phyloP scores from a whole-genome alignment of 768 basidiomycete species.

The Termitomyces sp. region DNA sequence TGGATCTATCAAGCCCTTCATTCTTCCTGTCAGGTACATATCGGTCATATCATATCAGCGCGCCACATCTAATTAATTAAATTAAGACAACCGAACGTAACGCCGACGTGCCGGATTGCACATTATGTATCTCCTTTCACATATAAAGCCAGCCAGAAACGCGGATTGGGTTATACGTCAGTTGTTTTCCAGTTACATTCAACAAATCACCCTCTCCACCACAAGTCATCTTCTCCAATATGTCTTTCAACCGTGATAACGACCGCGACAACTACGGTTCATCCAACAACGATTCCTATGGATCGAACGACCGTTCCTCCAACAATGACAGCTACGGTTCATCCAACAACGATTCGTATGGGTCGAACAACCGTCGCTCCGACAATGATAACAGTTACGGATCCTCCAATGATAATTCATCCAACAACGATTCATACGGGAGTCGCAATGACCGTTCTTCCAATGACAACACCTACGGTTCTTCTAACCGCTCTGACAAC shows the following conservation, averaged over 20 bases:
- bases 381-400: slow-evolving; percentile 8
- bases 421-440: slow-evolving; percentile 16
- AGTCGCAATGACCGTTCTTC: slow-evolving; percentile 14
- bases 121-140: not conserved
- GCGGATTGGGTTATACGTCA: not conserved
- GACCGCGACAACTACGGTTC: slow-evolving; percentile 17
- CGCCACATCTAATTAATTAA: slow-evolving; percentile 5
- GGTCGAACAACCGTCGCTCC: slow-evolving; percentile 11
- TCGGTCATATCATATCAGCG: slow-evolving; percentile 2
- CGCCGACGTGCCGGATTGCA: not conserved
- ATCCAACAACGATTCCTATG: slow-evolving; percentile 19
- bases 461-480: slow-evolving; percentile 18
- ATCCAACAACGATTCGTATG: slow-evolving; percentile 19
- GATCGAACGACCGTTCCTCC: slow-evolving; percentile 9
- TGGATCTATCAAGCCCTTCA: slow-evolving; percentile 1
- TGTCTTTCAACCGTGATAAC: slow-evolving; percentile 1
- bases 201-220: not conserved
- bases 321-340: slow-evolving; percentile 21
- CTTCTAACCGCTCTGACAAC: slow-evolving; percentile 11
- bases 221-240: not conserved
- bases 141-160: not conserved
- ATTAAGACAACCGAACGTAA: not conserved
- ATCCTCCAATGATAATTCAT: slow-evolving; percentile 6
- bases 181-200: not conserved
- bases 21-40: slow-evolving; percentile 4